phyloP scores from a whole-genome alignment of 441 rosid genomes.

The Gossypium schwendimanii region DNA sequence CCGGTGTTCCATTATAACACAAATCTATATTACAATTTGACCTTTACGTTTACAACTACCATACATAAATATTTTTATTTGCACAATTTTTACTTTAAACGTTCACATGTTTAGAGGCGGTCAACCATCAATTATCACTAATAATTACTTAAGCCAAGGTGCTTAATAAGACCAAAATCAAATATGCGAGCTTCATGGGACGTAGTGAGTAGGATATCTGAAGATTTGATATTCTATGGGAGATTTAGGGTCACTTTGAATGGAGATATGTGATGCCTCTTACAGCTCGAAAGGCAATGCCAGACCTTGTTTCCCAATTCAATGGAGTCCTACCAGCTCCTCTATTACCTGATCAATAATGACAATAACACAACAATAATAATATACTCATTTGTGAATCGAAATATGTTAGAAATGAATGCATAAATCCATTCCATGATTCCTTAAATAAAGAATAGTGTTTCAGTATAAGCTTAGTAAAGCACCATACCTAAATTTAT shows the following conservation, averaged over 20 bases:
- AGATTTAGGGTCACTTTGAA: slow-evolving; percentile 34
- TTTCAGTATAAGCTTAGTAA: neutral
- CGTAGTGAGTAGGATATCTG: slow-evolving; percentile 48
- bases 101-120: too few species aligned
- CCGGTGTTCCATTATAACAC: too few species aligned
- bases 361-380: neutral
- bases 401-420: neutral
- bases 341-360: slow-evolving; percentile 36
- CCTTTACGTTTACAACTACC: too few species aligned
- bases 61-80: too few species aligned
- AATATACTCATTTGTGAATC: neutral
- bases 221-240: slow-evolving; percentile 69
- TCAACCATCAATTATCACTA: too few species aligned
- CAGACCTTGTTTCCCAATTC: slow-evolving; percentile 53
- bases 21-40: too few species aligned
- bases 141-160: slow-evolving; percentile 16
- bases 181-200: slow-evolving; percentile 55
- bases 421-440: neutral
- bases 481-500: too few species aligned
- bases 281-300: slow-evolving; percentile 57
- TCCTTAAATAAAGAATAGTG: neutral
- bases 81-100: too few species aligned
- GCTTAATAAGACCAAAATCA: slow-evolving; percentile 53
- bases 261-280: slow-evolving; percentile 50
- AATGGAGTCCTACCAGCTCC: slow-evolving; percentile 52